Conservation (phyloP, 352 stramenopile genomes). For the Globisporangium paroecandrum region DNA sequence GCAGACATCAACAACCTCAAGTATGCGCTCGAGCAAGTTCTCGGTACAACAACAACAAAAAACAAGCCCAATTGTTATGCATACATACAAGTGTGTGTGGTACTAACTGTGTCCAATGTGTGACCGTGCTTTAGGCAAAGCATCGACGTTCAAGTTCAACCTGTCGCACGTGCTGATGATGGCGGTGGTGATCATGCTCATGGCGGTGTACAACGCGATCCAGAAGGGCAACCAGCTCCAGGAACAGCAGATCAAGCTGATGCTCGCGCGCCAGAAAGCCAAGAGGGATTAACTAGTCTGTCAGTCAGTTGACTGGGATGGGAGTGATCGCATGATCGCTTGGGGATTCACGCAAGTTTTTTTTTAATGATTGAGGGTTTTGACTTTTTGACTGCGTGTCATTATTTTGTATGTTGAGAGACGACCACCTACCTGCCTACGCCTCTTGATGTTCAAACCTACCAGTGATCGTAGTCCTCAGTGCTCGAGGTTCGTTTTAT, state of each 20-base stretch:
- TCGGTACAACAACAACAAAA: conserved; percentile 27
- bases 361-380: background rate
- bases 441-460: no score
- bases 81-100: background rate
- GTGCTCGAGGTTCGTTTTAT: no score
- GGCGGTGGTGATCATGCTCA: conserved; percentile 68
- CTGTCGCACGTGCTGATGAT: conserved; percentile 80
- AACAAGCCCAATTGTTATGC: no score
- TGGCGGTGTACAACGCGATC: conserved; percentile 77
- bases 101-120: background rate
- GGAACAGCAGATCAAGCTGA: conserved; percentile 57
- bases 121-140: conserved; percentile 36
- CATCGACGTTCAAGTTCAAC: conserved; percentile 76
- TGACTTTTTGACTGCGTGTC: no score
- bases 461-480: no score
- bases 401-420: no score
- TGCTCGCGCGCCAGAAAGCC: conserved; percentile 36
- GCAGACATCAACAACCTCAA: conserved; percentile 67
- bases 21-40: conserved; percentile 63
- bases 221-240: conserved; percentile 70
- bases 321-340: background rate
- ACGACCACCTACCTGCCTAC: no score
- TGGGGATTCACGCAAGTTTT: background rate
- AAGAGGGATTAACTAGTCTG: conserved; percentile 29
- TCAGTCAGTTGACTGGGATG: background rate